Base-by-base conservation (phyloP, 176 grass and related monocot genomes). In the Ensete ventricosum region DNA sequence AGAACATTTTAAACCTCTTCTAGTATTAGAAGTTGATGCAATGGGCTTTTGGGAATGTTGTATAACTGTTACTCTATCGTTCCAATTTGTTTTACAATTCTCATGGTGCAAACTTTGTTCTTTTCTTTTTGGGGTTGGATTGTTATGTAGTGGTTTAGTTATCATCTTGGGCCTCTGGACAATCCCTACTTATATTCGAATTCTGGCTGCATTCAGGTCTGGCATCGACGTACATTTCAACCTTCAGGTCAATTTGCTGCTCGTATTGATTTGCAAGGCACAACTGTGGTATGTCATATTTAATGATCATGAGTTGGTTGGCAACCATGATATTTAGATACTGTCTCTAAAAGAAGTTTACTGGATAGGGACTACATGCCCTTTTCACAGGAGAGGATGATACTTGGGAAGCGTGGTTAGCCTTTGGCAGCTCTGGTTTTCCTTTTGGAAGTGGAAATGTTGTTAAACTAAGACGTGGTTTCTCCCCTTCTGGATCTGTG, bases 311-410 rank as follows among this genome's bases (percentile, higher is more conserved):
- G 77, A 65, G 12, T 21, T 27, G 9, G 29, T 19, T 20, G 25
- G 19, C 16, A 9, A 70, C 2, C 17, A 25, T 21, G 16, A 51
- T 70, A 48, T 48, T 9, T 70, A 48, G 43, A 20, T 34, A 2
- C 53, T 50, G 50, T 53, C 24, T 19, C 76, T 85, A 71, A 92
- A 84, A 53, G 53, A 59, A 77, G 74, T 51, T 72, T 65, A 62
- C 2, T 84, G 54, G 83, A 23, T 22, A 98, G 95, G 90, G 81
- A 27, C 81, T 92, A 71, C 95, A 98, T 80, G 90, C 82, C 77
- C 84, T 99, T 78, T 98, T 98, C 84, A 98, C 90, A 63, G 90
- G 95, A 80, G 88, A 89, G 75, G 95, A 98, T 85, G 80, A 91
- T 86, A 93, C 84, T 43, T 98, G 95, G 95, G 95, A 99, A 75